Base-by-base conservation (phyloP, 2,329 filamentous ascomycete genomes). In the Xylaria sp. region DNA sequence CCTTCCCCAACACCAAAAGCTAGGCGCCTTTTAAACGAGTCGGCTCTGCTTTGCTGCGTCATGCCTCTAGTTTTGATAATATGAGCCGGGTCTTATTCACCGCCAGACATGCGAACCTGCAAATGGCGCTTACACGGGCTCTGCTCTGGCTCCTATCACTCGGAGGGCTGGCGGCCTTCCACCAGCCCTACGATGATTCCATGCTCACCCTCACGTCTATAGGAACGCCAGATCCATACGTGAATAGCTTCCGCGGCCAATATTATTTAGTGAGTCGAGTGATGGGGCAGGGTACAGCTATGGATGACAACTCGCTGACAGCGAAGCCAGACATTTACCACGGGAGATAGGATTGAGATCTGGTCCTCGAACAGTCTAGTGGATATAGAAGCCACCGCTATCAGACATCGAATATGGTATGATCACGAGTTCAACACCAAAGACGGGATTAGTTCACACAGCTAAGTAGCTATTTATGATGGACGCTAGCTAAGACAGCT, bases 311-410 rank as follows among this genome's bases (percentile, higher is more conserved):
- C 12, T 54, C 3, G 42, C 60, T 73, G 56, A 74, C 58, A 39
- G 54, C 9, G 30, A n/a, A 11, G n/a, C n/a, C 17, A 79, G 77
- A 78, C 75, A 6, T 78, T 77, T 58, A 79, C 77, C 2, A 61
- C 73, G 8, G 77, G 76, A 45, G 73, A 77, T 32, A 73, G 74
- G 24, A 75, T 79, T 27, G 77, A 79, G 67, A 76, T 79, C 42
- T 78, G 76, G 77, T 73, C 73, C 4, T 78, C 77, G 7, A 67
- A 63, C 0, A 76, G 67, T 24, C 65, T 79, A 4, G 69, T 72
- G 8, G 72, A 77, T 32, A 77, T 79, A 27, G 75, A 78, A 64
- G 65, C 61, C 32, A 63, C 72, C 0, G 69, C 70, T 32, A 67
- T 50, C 6, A 73, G 69, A 66, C 73, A 77, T 63, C 72, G 70